phyloP scores from a whole-genome alignment of 2,329 filamentous ascomycete genomes.

The Curvularia verruculosa region DNA sequence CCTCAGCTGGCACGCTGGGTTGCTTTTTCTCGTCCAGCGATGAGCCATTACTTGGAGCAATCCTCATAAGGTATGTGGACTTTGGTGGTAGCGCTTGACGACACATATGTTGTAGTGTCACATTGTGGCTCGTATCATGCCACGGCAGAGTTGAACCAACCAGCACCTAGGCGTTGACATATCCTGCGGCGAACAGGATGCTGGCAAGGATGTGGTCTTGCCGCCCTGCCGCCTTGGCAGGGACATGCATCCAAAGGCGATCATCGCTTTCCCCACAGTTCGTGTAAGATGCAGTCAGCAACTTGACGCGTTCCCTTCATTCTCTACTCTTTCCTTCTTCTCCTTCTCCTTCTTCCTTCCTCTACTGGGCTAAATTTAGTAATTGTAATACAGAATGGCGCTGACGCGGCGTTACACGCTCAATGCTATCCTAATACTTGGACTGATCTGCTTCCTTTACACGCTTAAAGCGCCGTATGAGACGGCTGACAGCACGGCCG shows the following conservation, averaged over 20 bases:
- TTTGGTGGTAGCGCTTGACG: no score
- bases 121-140: background rate
- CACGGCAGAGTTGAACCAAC: background rate
- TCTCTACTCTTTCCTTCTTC: constrained; percentile 5
- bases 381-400: constrained; percentile 43
- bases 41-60: background rate
- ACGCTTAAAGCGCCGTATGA: constrained; percentile 47
- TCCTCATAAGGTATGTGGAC: background rate
- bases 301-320: background rate
- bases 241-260: constrained; percentile 1
- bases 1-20: background rate
- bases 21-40: background rate
- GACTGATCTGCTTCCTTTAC: constrained; percentile 47
- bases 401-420: constrained; percentile 47
- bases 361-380: constrained; percentile 13
- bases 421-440: constrained; percentile 43
- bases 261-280: background rate
- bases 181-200: background rate
- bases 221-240: constrained; percentile 1
- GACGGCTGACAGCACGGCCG: constrained; percentile 4
- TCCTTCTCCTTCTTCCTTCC: constrained; percentile 12
- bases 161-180: background rate
- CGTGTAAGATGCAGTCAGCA: background rate
- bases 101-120: background rate
- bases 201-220: background rate